Conservation (phyloP, 106 monocot species). For the Gastrodia elata region DNA sequence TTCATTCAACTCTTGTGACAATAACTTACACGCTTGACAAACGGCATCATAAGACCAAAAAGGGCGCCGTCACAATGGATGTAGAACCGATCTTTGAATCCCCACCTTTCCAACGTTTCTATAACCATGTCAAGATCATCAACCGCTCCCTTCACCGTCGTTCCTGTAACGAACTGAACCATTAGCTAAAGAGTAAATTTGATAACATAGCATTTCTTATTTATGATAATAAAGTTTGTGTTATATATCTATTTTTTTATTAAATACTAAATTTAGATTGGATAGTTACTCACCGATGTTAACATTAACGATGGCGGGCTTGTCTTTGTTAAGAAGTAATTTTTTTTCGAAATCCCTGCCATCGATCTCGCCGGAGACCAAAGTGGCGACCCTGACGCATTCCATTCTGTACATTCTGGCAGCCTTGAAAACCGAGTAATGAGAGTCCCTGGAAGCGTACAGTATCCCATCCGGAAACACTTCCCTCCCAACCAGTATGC, state of each 20-base stretch:
- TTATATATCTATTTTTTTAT: no score
- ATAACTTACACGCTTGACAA: conserved; percentile 59
- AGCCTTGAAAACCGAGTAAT: conserved; percentile 49
- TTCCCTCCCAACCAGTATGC: conserved; percentile 76
- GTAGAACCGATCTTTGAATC: conserved; percentile 79
- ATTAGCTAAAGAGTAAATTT: no score
- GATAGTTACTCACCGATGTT: conserved; percentile 37
- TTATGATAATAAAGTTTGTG: no score
- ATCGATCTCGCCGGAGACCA: conserved; percentile 47
- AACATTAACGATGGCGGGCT: conserved; percentile 48
- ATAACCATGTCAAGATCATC: conserved; percentile 69
- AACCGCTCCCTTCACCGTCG: conserved; percentile 58
- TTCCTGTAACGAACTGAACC: conserved; percentile 9
- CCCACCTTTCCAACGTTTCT: conserved; percentile 63
- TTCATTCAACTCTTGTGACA: neutral
- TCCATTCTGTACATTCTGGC: conserved; percentile 49
- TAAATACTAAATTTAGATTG: no score
- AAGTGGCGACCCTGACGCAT: conserved; percentile 33
- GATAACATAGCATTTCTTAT: no score
- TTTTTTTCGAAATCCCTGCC: conserved; percentile 33
- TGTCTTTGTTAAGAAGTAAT: conserved; percentile 27
- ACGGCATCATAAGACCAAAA: conserved; percentile 88
- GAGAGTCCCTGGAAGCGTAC: conserved; percentile 46
- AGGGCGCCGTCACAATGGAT: conserved; percentile 95
- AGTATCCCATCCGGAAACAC: conserved; percentile 41